phyloP scores from a whole-genome alignment of 345 rosid species.

The Excoecaria agallocha region DNA sequence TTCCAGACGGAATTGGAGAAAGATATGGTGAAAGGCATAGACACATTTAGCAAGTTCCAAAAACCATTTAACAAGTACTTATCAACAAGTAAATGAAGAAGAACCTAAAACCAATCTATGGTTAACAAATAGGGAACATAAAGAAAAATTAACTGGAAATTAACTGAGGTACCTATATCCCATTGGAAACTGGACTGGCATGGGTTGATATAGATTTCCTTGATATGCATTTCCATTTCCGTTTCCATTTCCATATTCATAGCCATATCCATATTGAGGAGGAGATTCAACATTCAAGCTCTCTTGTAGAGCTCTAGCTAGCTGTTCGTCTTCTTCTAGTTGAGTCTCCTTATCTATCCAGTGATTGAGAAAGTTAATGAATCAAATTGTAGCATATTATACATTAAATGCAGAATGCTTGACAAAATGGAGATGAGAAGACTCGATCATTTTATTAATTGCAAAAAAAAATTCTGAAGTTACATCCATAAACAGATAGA shows the following conservation, averaged over 20 bases:
- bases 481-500: neutral
- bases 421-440: neutral
- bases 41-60: neutral
- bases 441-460: neutral
- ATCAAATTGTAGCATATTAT: slow-evolving; percentile 18
- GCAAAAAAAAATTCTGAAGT: neutral
- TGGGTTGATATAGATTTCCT: slow-evolving; percentile 42
- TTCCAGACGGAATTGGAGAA: neutral
- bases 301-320: slow-evolving; percentile 88
- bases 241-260: slow-evolving; percentile 32
- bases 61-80: neutral
- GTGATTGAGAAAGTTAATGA: slow-evolving; percentile 24
- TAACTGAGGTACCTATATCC: slow-evolving; percentile 64
- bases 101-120: neutral
- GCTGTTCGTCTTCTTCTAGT: slow-evolving; percentile 83
- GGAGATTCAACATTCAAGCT: slow-evolving; percentile 69
- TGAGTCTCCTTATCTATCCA: slow-evolving; percentile 50
- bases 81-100: neutral
- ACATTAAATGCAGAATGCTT: slow-evolving; percentile 1
- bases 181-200: slow-evolving; percentile 50
- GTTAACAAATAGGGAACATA: neutral
- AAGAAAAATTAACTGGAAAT: slow-evolving; percentile 6
- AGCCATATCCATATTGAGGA: slow-evolving; percentile 40
- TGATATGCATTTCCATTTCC: slow-evolving; percentile 24
- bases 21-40: neutral